Evolutionary conservation across 1,139 yeast genomes (phyloP).

Genomic region (Lodderomyces elongisporus): DNA sequence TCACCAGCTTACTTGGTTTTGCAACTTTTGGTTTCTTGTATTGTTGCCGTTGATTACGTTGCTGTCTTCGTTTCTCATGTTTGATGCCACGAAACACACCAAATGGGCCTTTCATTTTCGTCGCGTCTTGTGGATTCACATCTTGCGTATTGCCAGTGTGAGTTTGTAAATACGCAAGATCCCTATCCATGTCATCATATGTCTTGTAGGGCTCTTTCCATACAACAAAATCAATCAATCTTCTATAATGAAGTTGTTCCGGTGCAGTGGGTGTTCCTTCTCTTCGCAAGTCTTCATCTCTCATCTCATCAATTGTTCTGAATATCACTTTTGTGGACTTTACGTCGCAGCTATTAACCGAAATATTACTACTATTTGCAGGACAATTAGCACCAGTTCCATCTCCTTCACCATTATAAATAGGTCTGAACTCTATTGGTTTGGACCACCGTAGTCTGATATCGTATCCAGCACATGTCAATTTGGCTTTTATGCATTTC

Average conservation of each 20-base stretch:
- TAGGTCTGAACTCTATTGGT: constrained; percentile 44
- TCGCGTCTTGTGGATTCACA: constrained; percentile 36
- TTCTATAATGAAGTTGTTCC: constrained; percentile 44
- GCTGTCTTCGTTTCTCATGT: background rate
- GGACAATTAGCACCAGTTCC: too few species aligned
- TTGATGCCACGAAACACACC: constrained; percentile 56
- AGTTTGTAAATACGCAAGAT: constrained; percentile 57
- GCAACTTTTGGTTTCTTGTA: too few species aligned
- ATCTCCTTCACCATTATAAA: constrained; percentile 21
- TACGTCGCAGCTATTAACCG: too few species aligned
- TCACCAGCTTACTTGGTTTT: too few species aligned
- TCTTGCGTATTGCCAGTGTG: constrained; percentile 34
- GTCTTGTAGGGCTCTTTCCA: constrained; percentile 61
- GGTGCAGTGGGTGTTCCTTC: constrained; percentile 15
- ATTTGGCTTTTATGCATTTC: constrained; percentile 41
- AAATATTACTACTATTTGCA: too few species aligned
- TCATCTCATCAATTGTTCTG: constrained; percentile 18
- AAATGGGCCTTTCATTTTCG: constrained; percentile 71
- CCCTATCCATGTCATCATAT: constrained; percentile 79
- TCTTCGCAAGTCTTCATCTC: background rate
- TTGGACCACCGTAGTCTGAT: constrained; percentile 75
- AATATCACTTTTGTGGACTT: constrained; percentile 21
- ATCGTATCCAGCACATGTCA: constrained; percentile 77
- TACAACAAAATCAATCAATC: constrained; percentile 71
- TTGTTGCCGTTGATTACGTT: background rate